Evolutionary conservation across 2,329 filamentous ascomycete species (phyloP), one percentile per base, ranked within the genome.

Genomic region (Fusarium domesticum): DNA sequence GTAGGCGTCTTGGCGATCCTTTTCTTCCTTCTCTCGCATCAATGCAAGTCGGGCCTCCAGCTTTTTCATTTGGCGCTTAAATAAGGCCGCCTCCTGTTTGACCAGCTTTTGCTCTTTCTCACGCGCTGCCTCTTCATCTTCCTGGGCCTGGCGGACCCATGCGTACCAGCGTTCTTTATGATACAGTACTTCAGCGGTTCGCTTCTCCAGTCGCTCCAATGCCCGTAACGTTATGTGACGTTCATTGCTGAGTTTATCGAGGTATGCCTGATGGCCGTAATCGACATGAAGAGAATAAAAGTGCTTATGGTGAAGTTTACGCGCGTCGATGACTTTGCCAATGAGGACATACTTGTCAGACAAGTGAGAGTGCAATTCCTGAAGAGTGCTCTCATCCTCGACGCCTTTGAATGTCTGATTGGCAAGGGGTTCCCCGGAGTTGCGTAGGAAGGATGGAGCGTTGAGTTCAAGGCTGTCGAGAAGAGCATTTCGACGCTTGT

Each of bases 81-180:
- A 62, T 28, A 63, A 31, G 4, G 57, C 52, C 31, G 61, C 59
- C 37, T 63, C 61, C 16, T 53, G 58, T 4, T 57, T 59, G 35
- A 61, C 15, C 49, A 58, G 60, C 39, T 61, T 61, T 35, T 62
- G 59, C 35, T 60, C 57, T 40, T 60, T 61, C 1, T 61, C 59
- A 0, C 50, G 49, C 8, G 34, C 56, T 1, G 47, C 53, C 12
- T 62, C 59, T 18, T 61, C 51, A 2, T 51, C 50, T 3, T 58
- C 54, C 7, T 60, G 57, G 1, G 36, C 53, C n/a, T 57, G 7
- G 6, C 53, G 51, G 2, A 59, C 56, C 59, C 59, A 62, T 1
- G 43, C 12, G 17, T 52, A 58, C 57, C 59, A 61, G 11, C 52
- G 37, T 12, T 57, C 56, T 11, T 58, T 60, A 39, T 49, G 38